Evolutionary conservation across 2,329 filamentous ascomycete genomes (phyloP).

Genomic region (Dactylellina parvicollis): DNA sequence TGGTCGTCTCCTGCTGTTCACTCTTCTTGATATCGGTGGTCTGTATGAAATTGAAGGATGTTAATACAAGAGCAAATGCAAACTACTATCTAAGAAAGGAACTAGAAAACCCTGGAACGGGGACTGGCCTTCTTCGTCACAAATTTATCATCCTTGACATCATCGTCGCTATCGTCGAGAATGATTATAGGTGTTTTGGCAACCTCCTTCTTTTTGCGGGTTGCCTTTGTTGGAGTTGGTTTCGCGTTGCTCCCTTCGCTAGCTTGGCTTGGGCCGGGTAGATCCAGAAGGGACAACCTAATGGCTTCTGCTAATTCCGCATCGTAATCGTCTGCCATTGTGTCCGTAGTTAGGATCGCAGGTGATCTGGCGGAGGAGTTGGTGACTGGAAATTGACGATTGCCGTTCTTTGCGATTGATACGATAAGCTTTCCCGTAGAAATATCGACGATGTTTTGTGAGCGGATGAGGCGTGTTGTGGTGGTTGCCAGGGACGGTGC

Average conservation of each 20-base stretch:
- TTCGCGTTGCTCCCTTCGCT: background rate
- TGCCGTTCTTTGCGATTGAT: background rate
- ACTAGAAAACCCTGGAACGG: background rate
- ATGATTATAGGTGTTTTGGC: slow-evolving; percentile 31
- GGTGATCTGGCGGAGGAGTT: background rate
- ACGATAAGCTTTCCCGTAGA: background rate
- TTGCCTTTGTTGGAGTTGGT: slow-evolving; percentile 28
- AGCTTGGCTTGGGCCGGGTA: slow-evolving; percentile 2
- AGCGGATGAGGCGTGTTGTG: slow-evolving; percentile 17
- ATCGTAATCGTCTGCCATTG: slow-evolving; percentile 49
- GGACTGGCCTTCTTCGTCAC: slow-evolving; percentile 21
- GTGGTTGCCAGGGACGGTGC: slow-evolving; percentile 32
- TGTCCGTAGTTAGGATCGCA: background rate
- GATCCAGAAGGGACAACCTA: slow-evolving; percentile 33
- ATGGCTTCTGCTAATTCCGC: slow-evolving; percentile 47
- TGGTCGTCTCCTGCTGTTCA: background rate
- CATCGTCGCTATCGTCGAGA: slow-evolving; percentile 40
- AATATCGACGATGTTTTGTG: background rate
- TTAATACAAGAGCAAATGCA: background rate
- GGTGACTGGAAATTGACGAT: background rate
- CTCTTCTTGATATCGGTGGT: slow-evolving; percentile 15
- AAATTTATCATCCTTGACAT: slow-evolving; percentile 19
- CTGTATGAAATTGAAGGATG: background rate
- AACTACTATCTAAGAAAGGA: background rate
- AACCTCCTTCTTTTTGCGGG: slow-evolving; percentile 31